Evolutionary conservation across 2,329 filamentous ascomycete species (phyloP), one percentile per base, ranked within the genome.

Genomic region (Knoxdaviesia capensis): DNA sequence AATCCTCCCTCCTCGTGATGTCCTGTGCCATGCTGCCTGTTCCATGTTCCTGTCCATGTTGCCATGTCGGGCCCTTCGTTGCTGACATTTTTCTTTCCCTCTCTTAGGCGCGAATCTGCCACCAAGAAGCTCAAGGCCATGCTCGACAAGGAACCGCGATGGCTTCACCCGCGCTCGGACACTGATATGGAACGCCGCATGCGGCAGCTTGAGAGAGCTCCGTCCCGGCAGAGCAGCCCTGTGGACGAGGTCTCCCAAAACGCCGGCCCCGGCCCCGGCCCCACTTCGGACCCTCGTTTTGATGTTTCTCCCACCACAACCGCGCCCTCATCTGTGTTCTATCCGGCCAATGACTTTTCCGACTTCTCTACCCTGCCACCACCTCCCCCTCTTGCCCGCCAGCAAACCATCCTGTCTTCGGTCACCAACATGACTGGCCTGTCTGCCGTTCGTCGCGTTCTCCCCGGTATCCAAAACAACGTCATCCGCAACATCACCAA

Each of bases 131-230:
- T 74, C 47, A 67, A 68, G 42, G 57, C 59, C 6, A 63, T 72
- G 46, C 61, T 75, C 32, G 70, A 72, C 47, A 71, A 74, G 46
- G 68, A 76, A 34, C 68, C 70, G 31, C 62, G 71, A 51, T 73
- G 70, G 62, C 58, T 74, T 40, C 65, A 68, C 20, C 69, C 71
- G 1, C 63, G 62, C 45, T 62, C 58, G 34, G 57, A 63, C 7
- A 58, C 61, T 11, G 69, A 74, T 41, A 70, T 72, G 63, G 56
- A 57, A 38, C 60, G 62, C 32, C 67, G 69, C 31, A 59, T 73
- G 40, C 55, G 54, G n/a, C 58, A 62, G 45, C 55, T 69, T 4
- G 53, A 57, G 11, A 54, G 55, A 11, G 65, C 65, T 29, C 56
- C 59, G 5, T 56, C 53, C 6, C 54, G 62, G 30, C 49, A 46